Conservation (phyloP, 2,329 filamentous ascomycete genomes). For the Emericellopsis cladophorae region DNA sequence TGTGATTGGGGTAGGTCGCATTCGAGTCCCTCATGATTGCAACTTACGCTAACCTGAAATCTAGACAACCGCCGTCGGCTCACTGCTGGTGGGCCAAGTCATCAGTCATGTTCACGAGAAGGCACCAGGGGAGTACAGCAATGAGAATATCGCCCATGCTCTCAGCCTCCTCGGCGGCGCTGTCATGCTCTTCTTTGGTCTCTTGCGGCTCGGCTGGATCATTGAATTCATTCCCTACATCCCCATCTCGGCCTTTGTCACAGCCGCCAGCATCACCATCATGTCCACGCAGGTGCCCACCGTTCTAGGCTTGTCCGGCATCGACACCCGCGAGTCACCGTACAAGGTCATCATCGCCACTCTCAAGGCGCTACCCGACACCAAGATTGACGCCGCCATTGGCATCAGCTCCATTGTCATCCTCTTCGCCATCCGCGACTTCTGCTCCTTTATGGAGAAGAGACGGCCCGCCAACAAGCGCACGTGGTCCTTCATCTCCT, state of each 20-base stretch:
- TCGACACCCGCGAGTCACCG: constrained; percentile 31
- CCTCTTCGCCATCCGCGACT: constrained; percentile 50
- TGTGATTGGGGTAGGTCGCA: constrained; percentile 49
- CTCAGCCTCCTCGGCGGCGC: constrained; percentile 31
- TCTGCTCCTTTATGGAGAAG: constrained; percentile 47
- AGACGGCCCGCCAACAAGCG: constrained; percentile 48
- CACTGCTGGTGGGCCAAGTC: constrained; percentile 34
- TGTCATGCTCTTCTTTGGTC: constrained; percentile 29
- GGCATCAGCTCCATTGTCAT: constrained; percentile 54
- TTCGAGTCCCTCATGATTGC: background rate
- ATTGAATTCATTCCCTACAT: constrained; percentile 38
- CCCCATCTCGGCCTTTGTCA: constrained; percentile 37
- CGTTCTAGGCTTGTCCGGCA: constrained; percentile 25
- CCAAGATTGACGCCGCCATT: constrained; percentile 57
- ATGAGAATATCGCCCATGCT: constrained; percentile 27
- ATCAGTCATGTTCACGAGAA: constrained; percentile 21
- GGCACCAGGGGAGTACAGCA: constrained; percentile 18
- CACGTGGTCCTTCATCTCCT: constrained; percentile 61
- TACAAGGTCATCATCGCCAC: constrained; percentile 32
- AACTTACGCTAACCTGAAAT: background rate
- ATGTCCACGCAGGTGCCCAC: constrained; percentile 32
- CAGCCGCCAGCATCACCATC: constrained; percentile 36
- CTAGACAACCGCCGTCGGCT: constrained; percentile 43
- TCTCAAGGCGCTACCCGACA: constrained; percentile 22
- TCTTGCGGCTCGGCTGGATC: constrained; percentile 34